These are phyloP conservation scores for Viola odorata DNA, from an alignment of 345 rosid species.

Conservation along the genomic window DNA sequence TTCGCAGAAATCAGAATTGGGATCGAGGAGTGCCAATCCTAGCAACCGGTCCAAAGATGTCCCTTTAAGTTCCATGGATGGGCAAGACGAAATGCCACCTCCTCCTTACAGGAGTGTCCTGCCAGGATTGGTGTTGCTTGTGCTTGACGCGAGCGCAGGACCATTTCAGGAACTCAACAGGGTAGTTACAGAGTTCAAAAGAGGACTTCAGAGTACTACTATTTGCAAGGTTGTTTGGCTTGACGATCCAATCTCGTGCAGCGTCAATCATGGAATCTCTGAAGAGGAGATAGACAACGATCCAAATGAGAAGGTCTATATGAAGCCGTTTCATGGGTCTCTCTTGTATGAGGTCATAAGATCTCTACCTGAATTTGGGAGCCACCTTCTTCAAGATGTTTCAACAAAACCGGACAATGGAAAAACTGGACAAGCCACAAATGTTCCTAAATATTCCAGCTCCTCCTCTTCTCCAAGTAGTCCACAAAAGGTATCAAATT, in stretches of 20 bases:
- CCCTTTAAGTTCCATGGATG: conserved; percentile 50
- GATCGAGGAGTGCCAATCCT: conserved; percentile 32
- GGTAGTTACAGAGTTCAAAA: conserved; percentile 41
- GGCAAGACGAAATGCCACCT: conserved; percentile 31
- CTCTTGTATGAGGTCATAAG: conserved; percentile 41
- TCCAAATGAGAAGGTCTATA: conserved; percentile 31
- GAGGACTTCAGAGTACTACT: conserved; percentile 20
- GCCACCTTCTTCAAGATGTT: conserved; percentile 2
- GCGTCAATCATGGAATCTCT: conserved; percentile 6
- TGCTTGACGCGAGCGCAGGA: conserved; percentile 54
- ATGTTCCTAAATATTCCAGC: conserved; percentile 1
- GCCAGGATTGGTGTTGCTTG: conserved; percentile 35
- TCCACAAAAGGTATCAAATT: background rate
- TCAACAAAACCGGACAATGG: conserved; percentile 15
- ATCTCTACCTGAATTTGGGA: conserved; percentile 62
- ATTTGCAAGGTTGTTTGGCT: conserved; percentile 65
- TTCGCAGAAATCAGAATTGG: conserved; percentile 36
- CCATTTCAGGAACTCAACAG: conserved; percentile 30
- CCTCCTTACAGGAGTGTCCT: conserved; percentile 12
- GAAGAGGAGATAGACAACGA: conserved; percentile 20
- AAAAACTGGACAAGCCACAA: background rate
- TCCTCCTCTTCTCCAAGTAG: conserved; percentile 13
- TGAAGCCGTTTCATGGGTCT: conserved; percentile 72
- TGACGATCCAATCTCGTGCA: conserved; percentile 34
- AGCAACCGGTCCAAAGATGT: conserved; percentile 36